phyloP scores from a whole-genome alignment of 2,329 filamentous ascomycete genomes.

The Beauveria sp. region DNA sequence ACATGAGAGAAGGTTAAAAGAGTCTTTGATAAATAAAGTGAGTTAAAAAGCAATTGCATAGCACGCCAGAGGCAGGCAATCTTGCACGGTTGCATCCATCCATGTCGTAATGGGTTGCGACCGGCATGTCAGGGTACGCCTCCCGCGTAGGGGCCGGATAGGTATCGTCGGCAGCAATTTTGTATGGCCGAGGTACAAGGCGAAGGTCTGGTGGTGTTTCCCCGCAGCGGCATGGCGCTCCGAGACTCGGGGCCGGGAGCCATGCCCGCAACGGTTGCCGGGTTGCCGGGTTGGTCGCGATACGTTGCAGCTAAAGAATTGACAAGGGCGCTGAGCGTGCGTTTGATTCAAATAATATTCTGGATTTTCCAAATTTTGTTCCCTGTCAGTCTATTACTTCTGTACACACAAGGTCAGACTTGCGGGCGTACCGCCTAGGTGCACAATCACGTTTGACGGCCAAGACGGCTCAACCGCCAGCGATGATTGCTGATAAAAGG shows the following conservation, averaged over 20 bases:
- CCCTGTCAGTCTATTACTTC: too few species aligned
- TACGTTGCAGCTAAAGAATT: too few species aligned
- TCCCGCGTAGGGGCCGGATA: not conserved
- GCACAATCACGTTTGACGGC: too few species aligned
- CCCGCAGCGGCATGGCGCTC: not conserved
- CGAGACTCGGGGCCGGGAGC: slow-evolving; percentile 2
- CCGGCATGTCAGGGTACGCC: not conserved
- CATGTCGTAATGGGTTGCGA: slow-evolving; percentile 1
- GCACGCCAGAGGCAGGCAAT: not conserved
- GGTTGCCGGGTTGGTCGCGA: not conserved
- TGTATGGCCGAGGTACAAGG: not conserved
- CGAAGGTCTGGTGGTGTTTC: not conserved
- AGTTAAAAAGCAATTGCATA: not conserved
- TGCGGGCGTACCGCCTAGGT: too few species aligned
- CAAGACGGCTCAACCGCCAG: too few species aligned
- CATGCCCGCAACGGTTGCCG: not conserved
- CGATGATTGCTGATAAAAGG: too few species aligned
- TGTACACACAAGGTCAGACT: too few species aligned
- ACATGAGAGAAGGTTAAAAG: not conserved
- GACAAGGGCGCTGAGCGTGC: too few species aligned
- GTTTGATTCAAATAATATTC: too few species aligned
- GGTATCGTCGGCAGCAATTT: not conserved
- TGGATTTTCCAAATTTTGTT: too few species aligned
- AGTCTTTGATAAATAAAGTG: not conserved
- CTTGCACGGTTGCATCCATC: not conserved